Evolutionary conservation across 208 protist species (phyloP).

Genomic region (Perkinsela sp.): DNA sequence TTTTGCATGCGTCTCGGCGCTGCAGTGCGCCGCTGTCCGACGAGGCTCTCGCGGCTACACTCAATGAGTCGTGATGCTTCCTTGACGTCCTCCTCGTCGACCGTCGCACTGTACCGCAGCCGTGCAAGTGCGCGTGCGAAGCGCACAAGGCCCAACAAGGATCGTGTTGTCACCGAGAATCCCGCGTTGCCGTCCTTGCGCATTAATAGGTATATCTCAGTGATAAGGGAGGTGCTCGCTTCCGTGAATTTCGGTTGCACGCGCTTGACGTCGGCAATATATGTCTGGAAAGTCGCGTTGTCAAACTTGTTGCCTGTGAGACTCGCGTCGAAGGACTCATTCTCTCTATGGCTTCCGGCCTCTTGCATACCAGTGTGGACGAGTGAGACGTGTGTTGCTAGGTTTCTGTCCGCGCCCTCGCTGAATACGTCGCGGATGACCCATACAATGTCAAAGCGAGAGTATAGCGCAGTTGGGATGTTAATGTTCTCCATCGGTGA

Average conservation of each 20-base stretch:
- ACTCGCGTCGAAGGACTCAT: constrained; percentile 13
- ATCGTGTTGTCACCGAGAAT: constrained; percentile 47
- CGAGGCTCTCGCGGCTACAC: constrained; percentile 6
- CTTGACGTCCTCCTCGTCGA: constrained; percentile 48
- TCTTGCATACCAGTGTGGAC: constrained; percentile 47
- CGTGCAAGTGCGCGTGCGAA: constrained; percentile 67
- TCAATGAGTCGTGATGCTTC: constrained; percentile 57
- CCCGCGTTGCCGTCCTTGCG: constrained; percentile 27
- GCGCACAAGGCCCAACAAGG: constrained; percentile 72
- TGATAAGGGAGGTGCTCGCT: constrained; percentile 28
- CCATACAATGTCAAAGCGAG: constrained; percentile 83
- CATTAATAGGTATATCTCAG: constrained; percentile 63
- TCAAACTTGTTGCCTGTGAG: constrained; percentile 33
- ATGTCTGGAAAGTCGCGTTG: constrained; percentile 41
- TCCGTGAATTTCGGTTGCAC: constrained; percentile 45
- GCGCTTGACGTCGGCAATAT: constrained; percentile 40
- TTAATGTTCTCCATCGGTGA: constrained; percentile 89
- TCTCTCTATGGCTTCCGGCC: constrained; percentile 15
- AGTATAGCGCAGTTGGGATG: constrained; percentile 84
- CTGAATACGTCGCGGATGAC: constrained; percentile 56
- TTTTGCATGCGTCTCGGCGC: background rate
- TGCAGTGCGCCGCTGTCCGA: background rate
- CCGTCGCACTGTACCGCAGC: constrained; percentile 42
- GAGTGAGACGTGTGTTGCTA: constrained; percentile 74
- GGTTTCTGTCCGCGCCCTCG: constrained; percentile 52